phyloP scores from a whole-genome alignment of 441 rosid genomes.

The Mallotus japonicus region DNA sequence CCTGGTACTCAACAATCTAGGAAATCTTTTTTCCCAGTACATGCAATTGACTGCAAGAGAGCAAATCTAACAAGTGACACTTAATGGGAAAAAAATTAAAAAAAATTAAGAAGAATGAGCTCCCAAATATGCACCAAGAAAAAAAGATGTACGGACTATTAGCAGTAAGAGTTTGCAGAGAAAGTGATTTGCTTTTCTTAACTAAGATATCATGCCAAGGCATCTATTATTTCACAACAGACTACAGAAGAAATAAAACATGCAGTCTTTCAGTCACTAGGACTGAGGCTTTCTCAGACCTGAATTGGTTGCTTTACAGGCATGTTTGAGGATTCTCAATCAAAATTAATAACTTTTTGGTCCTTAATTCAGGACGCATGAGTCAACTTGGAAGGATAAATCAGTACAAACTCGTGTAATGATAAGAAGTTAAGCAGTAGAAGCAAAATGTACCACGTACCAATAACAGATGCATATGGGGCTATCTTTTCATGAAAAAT shows the following conservation, averaged over 20 bases:
- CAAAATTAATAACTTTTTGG: background rate
- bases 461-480: slow-evolving; percentile 84
- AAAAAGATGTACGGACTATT: background rate
- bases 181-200: background rate
- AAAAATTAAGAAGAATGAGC: background rate
- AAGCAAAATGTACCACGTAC: slow-evolving; percentile 41
- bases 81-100: background rate
- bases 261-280: background rate
- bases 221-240: background rate
- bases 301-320: background rate
- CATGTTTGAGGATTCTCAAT: background rate
- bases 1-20: slow-evolving; percentile 60
- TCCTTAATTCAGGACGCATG: background rate
- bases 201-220: background rate
- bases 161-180: background rate
- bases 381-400: slow-evolving; percentile 3
- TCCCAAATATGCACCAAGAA: background rate
- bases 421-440: background rate
- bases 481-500: slow-evolving; percentile 73
- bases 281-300: background rate
- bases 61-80: slow-evolving; percentile 10
- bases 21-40: slow-evolving; percentile 96
- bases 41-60: slow-evolving; percentile 76
- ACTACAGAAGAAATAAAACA: background rate
- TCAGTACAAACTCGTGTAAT: background rate